Evolutionary conservation across 1,284 basidiomycete species (phyloP).

Genomic region (Inonotus hispidus): DNA sequence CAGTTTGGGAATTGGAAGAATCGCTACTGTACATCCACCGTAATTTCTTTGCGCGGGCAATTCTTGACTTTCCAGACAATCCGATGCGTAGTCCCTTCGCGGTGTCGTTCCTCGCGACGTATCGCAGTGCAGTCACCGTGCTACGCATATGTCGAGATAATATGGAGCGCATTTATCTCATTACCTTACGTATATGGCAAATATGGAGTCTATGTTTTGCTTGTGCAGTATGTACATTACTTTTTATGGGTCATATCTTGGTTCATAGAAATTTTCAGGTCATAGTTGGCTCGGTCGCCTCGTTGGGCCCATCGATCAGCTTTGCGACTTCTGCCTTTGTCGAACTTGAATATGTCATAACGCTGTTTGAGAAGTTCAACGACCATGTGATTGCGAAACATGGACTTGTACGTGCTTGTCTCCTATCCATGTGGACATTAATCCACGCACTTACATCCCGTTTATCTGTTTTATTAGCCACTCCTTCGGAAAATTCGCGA

Average conservation of each 20-base stretch:
- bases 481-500: constrained; percentile 6
- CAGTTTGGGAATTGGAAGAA: constrained; percentile 9
- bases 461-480: neutral
- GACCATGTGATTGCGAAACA: constrained; percentile 5
- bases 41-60: constrained; percentile 20
- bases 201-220: constrained; percentile 6
- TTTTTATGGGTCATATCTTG: neutral
- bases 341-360: constrained; percentile 15
- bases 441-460: neutral
- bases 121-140: constrained; percentile 13
- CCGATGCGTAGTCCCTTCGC: constrained; percentile 20
- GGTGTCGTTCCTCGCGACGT: constrained; percentile 20
- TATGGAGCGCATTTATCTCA: neutral
- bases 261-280: neutral
- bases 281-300: constrained; percentile 20
- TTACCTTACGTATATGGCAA: constrained; percentile 9
- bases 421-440: neutral
- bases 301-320: constrained; percentile 14
- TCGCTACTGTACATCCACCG: constrained; percentile 18
- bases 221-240: neutral
- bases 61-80: constrained; percentile 19
- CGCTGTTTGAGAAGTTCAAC: neutral
- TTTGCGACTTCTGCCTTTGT: constrained; percentile 19
- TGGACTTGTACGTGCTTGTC: constrained; percentile 2
- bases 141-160: neutral